Conservation (phyloP, 1,284 basidiomycete genomes). For the Ustilago hordei region DNA sequence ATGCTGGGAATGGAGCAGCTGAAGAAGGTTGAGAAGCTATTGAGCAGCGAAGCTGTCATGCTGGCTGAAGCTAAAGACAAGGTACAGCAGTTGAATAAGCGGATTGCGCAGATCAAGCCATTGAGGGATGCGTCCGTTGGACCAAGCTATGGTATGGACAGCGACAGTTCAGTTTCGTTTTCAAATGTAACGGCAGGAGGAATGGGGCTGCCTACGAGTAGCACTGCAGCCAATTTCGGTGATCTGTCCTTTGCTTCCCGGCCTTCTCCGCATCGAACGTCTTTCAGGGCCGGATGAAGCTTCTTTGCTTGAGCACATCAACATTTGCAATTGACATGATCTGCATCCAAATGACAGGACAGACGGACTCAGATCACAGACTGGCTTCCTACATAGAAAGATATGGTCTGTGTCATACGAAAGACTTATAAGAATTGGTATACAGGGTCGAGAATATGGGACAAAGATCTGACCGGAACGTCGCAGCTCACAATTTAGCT, state of each 20-base stretch:
- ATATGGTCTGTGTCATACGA: too few relatives aligned
- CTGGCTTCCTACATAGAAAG: too few relatives aligned
- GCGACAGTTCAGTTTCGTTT: conserved; percentile 21
- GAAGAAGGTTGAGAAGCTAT: conserved; percentile 46
- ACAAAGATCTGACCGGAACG: not conserved
- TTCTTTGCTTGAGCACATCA: conserved; percentile 6
- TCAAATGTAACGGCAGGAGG: conserved; percentile 4
- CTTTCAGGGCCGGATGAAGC: conserved; percentile 29
- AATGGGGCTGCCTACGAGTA: conserved; percentile 31
- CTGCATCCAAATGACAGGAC: not conserved
- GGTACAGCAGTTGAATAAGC: conserved; percentile 28
- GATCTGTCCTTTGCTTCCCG: conserved; percentile 20
- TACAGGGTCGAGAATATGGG: not conserved
- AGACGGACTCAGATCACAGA: not conserved
- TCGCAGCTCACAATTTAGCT: conserved; percentile 26
- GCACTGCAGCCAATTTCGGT: conserved; percentile 33
- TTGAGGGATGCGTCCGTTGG: not conserved
- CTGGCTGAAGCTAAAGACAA: conserved; percentile 51
- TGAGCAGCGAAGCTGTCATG: conserved; percentile 49
- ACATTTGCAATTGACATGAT: not conserved
- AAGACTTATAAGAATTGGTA: not conserved
- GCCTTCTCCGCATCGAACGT: conserved; percentile 11
- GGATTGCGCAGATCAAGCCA: conserved; percentile 27
- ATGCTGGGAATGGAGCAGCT: conserved; percentile 50
- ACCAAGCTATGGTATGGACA: conserved; percentile 1